Percentiles rank a stretch among this genome's conserved stretches.
Evolutionary conservation across 1,139 yeast genomes (phyloP).

Genomic region (Suhomyces wounanorum): DNA sequence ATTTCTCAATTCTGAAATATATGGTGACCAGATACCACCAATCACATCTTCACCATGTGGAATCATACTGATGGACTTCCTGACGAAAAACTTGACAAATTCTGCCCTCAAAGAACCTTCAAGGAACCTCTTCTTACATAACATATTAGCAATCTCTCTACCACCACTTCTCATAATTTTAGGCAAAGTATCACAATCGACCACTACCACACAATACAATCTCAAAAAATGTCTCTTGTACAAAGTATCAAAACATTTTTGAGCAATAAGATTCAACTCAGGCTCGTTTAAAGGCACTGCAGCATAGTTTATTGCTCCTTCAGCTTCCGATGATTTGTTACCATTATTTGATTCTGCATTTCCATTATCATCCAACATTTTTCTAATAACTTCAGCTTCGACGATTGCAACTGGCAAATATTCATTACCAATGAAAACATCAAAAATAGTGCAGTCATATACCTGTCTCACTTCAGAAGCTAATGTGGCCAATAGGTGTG

Average conservation of each 20-base stretch:
- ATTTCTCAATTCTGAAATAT: conserved; percentile 60
- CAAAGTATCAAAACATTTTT: conserved; percentile 69
- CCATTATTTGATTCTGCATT: conserved; percentile 16
- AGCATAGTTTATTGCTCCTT: conserved; percentile 22
- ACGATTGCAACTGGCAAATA: conserved; percentile 84
- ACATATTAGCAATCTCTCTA: conserved; percentile 88
- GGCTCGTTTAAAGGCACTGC: conserved; percentile 54
- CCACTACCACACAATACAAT: conserved; percentile 78
- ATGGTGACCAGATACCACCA: conserved; percentile 87
- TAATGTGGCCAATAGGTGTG: conserved; percentile 78
- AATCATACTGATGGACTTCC: conserved; percentile 64
- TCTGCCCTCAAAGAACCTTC: conserved; percentile 76
- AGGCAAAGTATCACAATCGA: conserved; percentile 82
- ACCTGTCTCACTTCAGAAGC: conserved; percentile 82
- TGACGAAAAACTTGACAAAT: conserved; percentile 77
- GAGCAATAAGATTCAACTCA: conserved; percentile 71
- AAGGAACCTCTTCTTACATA: conserved; percentile 79
- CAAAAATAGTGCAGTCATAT: conserved; percentile 90
- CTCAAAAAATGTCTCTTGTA: conserved; percentile 73
- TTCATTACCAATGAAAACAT: conserved; percentile 80
- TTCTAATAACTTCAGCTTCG: conserved; percentile 74
- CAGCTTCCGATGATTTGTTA: conserved; percentile 14
- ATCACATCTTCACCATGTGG: conserved; percentile 77
- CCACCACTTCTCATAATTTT: conserved; percentile 83
- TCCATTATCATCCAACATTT: conserved; percentile 27